Conservation (phyloP, 805 yeast genomes). For the Suhomyces sp. region DNA sequence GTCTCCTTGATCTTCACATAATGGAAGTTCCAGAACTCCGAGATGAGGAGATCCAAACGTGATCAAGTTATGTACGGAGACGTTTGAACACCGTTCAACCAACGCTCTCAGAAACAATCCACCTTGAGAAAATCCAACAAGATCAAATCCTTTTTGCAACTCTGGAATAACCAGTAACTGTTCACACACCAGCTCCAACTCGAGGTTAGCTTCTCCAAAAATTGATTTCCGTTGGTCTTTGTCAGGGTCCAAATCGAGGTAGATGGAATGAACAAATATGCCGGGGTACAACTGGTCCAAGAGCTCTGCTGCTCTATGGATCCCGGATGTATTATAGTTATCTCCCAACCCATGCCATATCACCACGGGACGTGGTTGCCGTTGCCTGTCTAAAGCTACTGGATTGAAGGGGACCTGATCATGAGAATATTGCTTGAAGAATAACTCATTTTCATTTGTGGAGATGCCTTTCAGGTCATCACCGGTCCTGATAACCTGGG, state of each 20-base stretch:
- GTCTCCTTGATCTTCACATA: conserved; percentile 48
- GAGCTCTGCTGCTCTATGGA: conserved; percentile 45
- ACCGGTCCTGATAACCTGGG: too few species aligned
- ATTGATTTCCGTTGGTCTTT: conserved; percentile 57
- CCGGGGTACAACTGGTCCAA: conserved; percentile 50
- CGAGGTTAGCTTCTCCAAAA: conserved; percentile 57
- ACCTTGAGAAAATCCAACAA: conserved; percentile 81
- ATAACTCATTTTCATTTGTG: too few species aligned
- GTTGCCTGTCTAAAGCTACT: too few species aligned
- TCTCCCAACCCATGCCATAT: conserved; percentile 89
- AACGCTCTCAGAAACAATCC: conserved; percentile 75
- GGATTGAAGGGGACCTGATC: too few species aligned
- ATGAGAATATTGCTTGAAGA: too few species aligned
- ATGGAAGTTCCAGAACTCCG: conserved; percentile 69
- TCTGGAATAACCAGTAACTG: conserved; percentile 48
- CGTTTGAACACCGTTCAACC: conserved; percentile 52
- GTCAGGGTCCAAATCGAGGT: conserved; percentile 46
- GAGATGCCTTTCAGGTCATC: too few species aligned
- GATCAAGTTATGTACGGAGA: conserved; percentile 48
- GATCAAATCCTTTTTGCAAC: conserved; percentile 59
- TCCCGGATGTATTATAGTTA: conserved; percentile 59
- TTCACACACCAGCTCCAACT: conserved; percentile 56
- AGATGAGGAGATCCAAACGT: conserved; percentile 84
- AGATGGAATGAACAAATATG: conserved; percentile 52
- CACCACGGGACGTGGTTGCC: conserved; percentile 56